Conservation (phyloP, 106 monocot genomes). For the Dendrobium catenatum region DNA sequence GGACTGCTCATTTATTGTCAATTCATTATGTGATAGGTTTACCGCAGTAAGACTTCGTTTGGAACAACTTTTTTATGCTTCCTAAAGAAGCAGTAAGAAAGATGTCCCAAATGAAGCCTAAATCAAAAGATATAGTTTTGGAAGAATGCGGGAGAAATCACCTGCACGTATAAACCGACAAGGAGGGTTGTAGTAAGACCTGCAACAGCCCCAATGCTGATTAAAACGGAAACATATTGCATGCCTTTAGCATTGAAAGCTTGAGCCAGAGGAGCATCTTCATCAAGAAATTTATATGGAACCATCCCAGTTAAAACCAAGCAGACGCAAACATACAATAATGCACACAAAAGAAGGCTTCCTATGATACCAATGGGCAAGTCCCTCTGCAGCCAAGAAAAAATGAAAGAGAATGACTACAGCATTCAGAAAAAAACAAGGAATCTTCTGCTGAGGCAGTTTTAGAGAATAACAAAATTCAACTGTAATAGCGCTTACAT, state of each 20-base stretch:
- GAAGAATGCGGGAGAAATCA: slow-evolving; percentile 12
- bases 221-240: slow-evolving; percentile 78
- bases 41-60: not conserved
- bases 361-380: slow-evolving; percentile 93
- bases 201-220: slow-evolving; percentile 92
- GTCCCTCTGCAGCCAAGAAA: slow-evolving; percentile 53
- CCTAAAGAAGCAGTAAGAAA: no score
- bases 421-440: not conserved
- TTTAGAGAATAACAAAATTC: slow-evolving; percentile 1
- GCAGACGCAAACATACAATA: slow-evolving; percentile 79
- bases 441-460: not conserved
- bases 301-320: slow-evolving; percentile 98
- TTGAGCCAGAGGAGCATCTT: slow-evolving; percentile 94
- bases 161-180: slow-evolving; percentile 96
- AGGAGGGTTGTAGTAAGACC: slow-evolving; percentile 94
- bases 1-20: slow-evolving; percentile 41
- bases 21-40: not conserved
- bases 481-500: slow-evolving; percentile 4
- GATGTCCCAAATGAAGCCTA: not conserved
- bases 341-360: slow-evolving; percentile 71
- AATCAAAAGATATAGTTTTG: not conserved
- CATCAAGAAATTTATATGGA: slow-evolving; percentile 72
- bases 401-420: not conserved
- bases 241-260: slow-evolving; percentile 88
- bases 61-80: no score